Evolutionary conservation across 2,329 filamentous ascomycete genomes (phyloP), one percentile per base, ranked within the genome.

Genomic region (Septoria petroselini): DNA sequence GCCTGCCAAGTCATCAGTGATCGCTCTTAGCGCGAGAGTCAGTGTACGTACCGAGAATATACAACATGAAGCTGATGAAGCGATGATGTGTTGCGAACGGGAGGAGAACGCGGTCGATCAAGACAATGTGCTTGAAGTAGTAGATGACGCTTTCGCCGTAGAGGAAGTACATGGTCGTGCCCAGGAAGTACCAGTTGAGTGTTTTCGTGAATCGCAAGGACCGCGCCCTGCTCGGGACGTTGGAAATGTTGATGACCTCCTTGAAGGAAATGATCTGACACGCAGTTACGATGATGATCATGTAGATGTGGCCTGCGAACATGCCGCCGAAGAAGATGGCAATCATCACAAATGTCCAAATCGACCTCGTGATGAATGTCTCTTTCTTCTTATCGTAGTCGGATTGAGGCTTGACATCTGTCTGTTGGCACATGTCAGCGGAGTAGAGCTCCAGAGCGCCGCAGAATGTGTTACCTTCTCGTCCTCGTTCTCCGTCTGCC

Each of bases 81-180:
- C 93, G 82, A 70, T 98, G 93, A 74, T 98, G 93, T 12, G 91
- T 97, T 47, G 93, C 91, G 68, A 98, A 83, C 7, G 93, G 93
- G 50, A 96, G 76, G 54, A 98, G 77, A 38, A 97, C 87, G 70
- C 86, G 88, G 72, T 98, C 93, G 38, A 98, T 91, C 52, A 98
- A 76, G 35, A 98, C 84, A 60, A 98, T 91, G 69, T 98, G 93
- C 79, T 98, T 98, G 75, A 98, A 98, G 74, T 98, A 98, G 76
- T 98, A 98, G 65, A 98, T 95, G 66, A 98, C 91, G 64, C 89
- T 96, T 74, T 98, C 93, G 66, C 93, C 93, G 68, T 98, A 98
- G 42, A 98, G 78, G 63, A 95, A 98, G 77, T 98, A 98, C 91
- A 98, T 97, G 61, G 91, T 95, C 19, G 88, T 89, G n/a, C 90